These are phyloP conservation scores for Psilocybe cubensis DNA, from an alignment of 768 basidiomycete species.

Conservation along the genomic window DNA sequence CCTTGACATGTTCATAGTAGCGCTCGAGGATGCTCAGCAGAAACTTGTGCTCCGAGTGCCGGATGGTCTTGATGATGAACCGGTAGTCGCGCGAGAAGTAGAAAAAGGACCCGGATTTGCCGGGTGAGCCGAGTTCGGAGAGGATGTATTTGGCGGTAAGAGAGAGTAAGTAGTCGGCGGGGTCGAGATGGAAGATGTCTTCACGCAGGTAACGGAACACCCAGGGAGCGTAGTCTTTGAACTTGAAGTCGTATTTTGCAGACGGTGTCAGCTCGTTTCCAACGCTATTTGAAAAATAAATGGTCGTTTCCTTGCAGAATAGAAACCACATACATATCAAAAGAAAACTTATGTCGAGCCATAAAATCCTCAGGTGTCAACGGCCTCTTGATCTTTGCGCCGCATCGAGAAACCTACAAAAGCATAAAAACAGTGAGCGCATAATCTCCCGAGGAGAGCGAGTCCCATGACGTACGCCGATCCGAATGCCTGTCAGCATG, in stretches of 20 bases:
- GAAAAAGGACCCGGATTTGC: slow-evolving; percentile 99
- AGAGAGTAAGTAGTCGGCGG: slow-evolving; percentile 95
- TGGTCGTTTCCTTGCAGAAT: not conserved
- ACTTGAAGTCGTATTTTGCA: slow-evolving; percentile 99
- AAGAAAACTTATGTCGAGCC: slow-evolving; percentile 92
- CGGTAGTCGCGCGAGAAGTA: slow-evolving; percentile 99
- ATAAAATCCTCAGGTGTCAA: slow-evolving; percentile 86
- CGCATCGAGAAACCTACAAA: slow-evolving; percentile 86
- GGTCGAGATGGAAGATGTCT: slow-evolving; percentile 93
- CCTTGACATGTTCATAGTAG: slow-evolving; percentile 85
- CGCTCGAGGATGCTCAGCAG: slow-evolving; percentile 80
- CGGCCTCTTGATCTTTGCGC: slow-evolving; percentile 90
- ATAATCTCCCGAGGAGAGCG: not conserved
- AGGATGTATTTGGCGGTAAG: slow-evolving; percentile 98
- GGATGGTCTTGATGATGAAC: slow-evolving; percentile 99
- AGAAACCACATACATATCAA: slow-evolving; percentile 81
- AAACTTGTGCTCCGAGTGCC: slow-evolving; percentile 93
- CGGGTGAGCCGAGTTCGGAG: slow-evolving; percentile 96
- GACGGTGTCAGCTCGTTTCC: slow-evolving; percentile 99
- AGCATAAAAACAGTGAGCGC: slow-evolving; percentile 14
- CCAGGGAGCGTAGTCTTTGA: slow-evolving; percentile 99
- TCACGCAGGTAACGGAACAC: slow-evolving; percentile 96
- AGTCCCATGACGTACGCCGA: slow-evolving; percentile 64
- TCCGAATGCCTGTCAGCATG: slow-evolving; percentile 98
- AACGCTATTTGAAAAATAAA: slow-evolving; percentile 50